phyloP scores from a whole-genome alignment of 2,329 filamentous ascomycete genomes.

The Cadophora gregata region DNA sequence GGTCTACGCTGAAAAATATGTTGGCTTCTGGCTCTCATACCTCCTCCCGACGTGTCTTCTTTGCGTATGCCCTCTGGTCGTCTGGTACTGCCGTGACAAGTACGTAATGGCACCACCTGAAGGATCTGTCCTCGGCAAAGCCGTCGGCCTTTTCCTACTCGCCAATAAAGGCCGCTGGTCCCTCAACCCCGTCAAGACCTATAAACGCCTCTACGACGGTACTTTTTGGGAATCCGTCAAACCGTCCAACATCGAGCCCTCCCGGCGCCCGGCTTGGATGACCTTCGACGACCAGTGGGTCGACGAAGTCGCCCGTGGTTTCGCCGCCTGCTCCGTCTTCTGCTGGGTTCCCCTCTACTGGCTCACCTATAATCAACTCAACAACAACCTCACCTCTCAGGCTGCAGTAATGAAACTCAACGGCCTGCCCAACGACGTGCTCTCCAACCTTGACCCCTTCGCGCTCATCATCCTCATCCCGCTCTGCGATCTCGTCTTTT shows the following conservation, averaged over 20 bases:
- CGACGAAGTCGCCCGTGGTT: constrained; percentile 74
- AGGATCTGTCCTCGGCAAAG: constrained; percentile 74
- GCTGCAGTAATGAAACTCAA: constrained; percentile 69
- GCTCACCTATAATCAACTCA: constrained; percentile 51
- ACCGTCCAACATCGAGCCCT: constrained; percentile 64
- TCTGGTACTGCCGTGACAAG: constrained; percentile 61
- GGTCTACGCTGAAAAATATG: constrained; percentile 77
- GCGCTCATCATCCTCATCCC: constrained; percentile 78
- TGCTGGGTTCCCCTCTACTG: constrained; percentile 58
- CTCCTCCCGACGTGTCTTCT: constrained; percentile 71
- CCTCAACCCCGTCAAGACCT: constrained; percentile 64
- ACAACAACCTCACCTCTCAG: constrained; percentile 66
- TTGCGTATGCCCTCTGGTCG: constrained; percentile 64
- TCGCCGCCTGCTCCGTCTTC: constrained; percentile 74
- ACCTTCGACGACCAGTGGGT: constrained; percentile 85
- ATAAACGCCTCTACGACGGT: constrained; percentile 56
- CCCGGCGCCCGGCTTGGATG: constrained; percentile 72
- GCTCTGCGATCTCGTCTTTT: constrained; percentile 70
- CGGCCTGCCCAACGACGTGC: constrained; percentile 78
- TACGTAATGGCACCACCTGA: constrained; percentile 71
- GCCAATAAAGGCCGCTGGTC: constrained; percentile 70
- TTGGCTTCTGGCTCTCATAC: constrained; percentile 77
- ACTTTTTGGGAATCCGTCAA: constrained; percentile 72
- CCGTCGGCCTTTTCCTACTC: constrained; percentile 63
- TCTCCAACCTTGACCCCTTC: constrained; percentile 78